These are phyloP conservation scores for Cyphellophora attinorum DNA, from an alignment of 2,329 filamentous ascomycete genomes.

Conservation along the genomic window DNA sequence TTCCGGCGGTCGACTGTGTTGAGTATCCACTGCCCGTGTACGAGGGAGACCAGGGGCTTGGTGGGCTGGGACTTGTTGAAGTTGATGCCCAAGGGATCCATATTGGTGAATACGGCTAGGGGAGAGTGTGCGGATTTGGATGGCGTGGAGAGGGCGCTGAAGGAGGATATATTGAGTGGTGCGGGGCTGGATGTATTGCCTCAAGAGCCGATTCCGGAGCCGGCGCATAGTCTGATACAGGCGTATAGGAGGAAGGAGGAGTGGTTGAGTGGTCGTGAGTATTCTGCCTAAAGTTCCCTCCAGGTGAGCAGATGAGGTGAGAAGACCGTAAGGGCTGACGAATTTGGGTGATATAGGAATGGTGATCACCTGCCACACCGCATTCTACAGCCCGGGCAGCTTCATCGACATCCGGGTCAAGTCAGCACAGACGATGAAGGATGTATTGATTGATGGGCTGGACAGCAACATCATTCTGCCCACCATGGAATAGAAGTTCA, in stretches of 20 bases:
- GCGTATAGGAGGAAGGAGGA: conserved; percentile 15
- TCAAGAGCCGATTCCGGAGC: conserved; percentile 15
- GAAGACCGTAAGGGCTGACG: too few relatives aligned
- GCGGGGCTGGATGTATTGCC: conserved; percentile 16
- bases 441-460: conserved; percentile 16
- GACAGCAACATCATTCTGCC: conserved; percentile 16
- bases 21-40: conserved; percentile 58
- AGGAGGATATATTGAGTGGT: conserved; percentile 14
- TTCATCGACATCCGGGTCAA: conserved; percentile 16
- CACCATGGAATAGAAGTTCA: conserved; percentile 13
- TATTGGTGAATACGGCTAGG: conserved; percentile 60
- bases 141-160: conserved; percentile 31
- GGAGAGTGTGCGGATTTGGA: conserved; percentile 54
- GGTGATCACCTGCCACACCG: conserved; percentile 16
- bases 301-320: too few relatives aligned
- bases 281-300: background rate
- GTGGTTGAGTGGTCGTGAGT: conserved; percentile 13
- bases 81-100: conserved; percentile 49
- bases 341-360: conserved; percentile 1
- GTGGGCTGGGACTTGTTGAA: conserved; percentile 46
- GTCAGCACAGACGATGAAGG: conserved; percentile 15
- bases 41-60: conserved; percentile 49
- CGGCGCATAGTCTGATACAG: conserved; percentile 15
- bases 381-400: conserved; percentile 17
- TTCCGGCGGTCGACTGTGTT: conserved; percentile 51